Conservation (phyloP, 257 asterid species). For the Capsicum pubescens region DNA sequence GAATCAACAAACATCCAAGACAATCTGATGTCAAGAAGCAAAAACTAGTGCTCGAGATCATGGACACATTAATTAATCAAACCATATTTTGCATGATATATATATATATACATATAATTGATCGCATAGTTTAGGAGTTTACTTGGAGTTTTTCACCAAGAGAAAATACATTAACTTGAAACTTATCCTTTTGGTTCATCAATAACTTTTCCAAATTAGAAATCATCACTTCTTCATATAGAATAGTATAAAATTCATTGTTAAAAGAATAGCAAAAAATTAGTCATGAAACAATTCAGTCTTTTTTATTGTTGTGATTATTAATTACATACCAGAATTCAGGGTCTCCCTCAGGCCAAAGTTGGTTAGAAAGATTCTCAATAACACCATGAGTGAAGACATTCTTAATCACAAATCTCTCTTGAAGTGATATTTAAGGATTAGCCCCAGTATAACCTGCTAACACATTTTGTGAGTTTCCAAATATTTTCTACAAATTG, state of each 20-base stretch:
- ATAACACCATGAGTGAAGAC: neutral
- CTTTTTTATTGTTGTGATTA: too few relatives aligned
- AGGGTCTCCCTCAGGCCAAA: neutral
- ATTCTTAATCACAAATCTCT: neutral
- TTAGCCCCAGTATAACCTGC: neutral
- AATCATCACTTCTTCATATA: too few relatives aligned
- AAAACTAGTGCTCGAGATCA: neutral
- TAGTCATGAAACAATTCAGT: too few relatives aligned
- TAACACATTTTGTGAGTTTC: neutral
- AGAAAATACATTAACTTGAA: too few relatives aligned
- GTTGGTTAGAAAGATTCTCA: neutral
- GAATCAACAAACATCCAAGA: neutral
- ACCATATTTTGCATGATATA: neutral
- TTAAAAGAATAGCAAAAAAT: too few relatives aligned
- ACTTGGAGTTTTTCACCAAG: too few relatives aligned
- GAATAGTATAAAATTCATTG: too few relatives aligned
- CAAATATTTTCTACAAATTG: neutral
- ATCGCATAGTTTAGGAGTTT: too few relatives aligned
- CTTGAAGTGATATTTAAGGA: neutral
- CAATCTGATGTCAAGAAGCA: neutral
- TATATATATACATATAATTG: too few relatives aligned
- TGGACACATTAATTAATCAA: neutral
- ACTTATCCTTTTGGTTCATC: too few relatives aligned
- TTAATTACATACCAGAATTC: neutral
- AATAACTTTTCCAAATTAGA: too few relatives aligned